phyloP scores from a whole-genome alignment of 2,329 filamentous ascomycete genomes.

The Proliferodiscus dingleyae region DNA sequence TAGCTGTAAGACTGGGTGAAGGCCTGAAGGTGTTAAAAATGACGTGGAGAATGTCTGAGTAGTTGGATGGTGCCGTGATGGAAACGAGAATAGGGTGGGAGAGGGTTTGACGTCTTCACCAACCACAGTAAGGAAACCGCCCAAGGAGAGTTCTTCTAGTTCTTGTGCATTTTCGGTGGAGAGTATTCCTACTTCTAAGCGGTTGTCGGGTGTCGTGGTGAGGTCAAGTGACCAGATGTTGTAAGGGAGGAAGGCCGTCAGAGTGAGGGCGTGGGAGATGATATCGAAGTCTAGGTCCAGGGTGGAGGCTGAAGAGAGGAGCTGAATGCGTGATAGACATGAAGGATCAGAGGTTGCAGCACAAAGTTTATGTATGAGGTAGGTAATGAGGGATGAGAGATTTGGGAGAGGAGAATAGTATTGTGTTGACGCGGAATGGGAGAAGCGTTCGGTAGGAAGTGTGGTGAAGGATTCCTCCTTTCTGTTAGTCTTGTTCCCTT shows the following conservation, averaged over 20 bases:
- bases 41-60: slow-evolving; percentile 53
- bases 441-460: slow-evolving; percentile 55
- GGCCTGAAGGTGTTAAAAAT: slow-evolving; percentile 68
- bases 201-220: slow-evolving; percentile 37
- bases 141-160: slow-evolving; percentile 69
- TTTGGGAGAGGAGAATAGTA: slow-evolving; percentile 63
- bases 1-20: slow-evolving; percentile 77
- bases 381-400: slow-evolving; percentile 49
- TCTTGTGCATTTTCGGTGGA: slow-evolving; percentile 60
- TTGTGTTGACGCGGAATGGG: slow-evolving; percentile 59
- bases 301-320: slow-evolving; percentile 50
- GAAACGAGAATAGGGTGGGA: slow-evolving; percentile 77
- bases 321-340: slow-evolving; percentile 46
- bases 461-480: slow-evolving; percentile 57
- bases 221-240: slow-evolving; percentile 20
- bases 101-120: slow-evolving; percentile 69
- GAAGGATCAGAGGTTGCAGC: slow-evolving; percentile 32
- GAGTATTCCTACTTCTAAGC: slow-evolving; percentile 78
- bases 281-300: slow-evolving; percentile 76
- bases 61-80: slow-evolving; percentile 66
- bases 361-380: slow-evolving; percentile 51
- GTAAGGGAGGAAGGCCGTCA: slow-evolving; percentile 61
- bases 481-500: slow-evolving; percentile 9
- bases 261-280: slow-evolving; percentile 57
- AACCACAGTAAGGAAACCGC: slow-evolving; percentile 73